phyloP scores from a whole-genome alignment of 2,329 filamentous ascomycete species.

The Fusarium sp. region DNA sequence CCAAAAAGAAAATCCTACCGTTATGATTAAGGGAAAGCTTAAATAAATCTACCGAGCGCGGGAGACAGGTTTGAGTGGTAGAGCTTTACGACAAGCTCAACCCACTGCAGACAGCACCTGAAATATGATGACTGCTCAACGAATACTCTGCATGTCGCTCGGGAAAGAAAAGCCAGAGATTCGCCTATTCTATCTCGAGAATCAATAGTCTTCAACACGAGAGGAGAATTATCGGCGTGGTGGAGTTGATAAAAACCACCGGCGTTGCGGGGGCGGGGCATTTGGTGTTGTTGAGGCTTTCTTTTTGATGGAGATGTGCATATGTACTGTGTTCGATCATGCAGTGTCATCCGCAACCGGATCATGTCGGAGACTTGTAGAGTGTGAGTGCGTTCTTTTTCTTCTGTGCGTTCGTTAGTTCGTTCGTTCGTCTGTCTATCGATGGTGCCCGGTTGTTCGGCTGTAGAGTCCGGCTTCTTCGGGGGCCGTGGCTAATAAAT shows the following conservation, averaged over 20 bases:
- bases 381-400: not conserved
- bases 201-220: not conserved
- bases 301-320: conserved; percentile 10
- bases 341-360: conserved; percentile 22
- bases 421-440: not conserved
- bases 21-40: conserved; percentile 17
- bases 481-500: not conserved
- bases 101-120: not conserved
- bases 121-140: not conserved
- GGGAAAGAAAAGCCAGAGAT: not conserved
- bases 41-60: not conserved
- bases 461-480: conserved; percentile 10
- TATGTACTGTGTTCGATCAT: conserved; percentile 28
- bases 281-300: not conserved
- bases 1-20: conserved; percentile 6
- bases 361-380: conserved; percentile 21
- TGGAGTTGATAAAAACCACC: conserved; percentile 22
- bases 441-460: conserved; percentile 7
- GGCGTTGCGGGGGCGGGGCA: conserved; percentile 39
- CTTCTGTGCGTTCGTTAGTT: not conserved
- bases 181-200: not conserved
- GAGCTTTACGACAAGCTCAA: not conserved
- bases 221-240: conserved; percentile 24
- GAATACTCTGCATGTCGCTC: not conserved
- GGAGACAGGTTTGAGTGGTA: not conserved